A percentile compares a stretch with the other conserved stretches of the same genome.
Conservation (phyloP, 768 basidiomycete species). For the Auriculariales sp. region DNA sequence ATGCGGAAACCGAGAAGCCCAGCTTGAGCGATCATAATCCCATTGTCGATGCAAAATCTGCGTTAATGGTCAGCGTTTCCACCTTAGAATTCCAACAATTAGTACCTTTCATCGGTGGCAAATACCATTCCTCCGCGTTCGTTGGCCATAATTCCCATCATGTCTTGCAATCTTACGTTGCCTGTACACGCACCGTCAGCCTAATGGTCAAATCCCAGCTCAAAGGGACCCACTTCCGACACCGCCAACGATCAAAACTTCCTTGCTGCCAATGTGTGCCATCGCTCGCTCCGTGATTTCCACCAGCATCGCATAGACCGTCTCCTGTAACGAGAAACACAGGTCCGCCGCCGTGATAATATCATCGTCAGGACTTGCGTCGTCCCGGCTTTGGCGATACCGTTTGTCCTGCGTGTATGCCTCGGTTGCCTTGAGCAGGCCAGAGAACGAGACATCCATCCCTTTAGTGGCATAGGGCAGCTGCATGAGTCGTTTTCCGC, state of each 20-base stretch:
- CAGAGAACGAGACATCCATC: conserved; percentile 96
- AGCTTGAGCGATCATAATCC: conserved; percentile 99
- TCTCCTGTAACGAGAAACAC: conserved; percentile 95
- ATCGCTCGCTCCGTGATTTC: conserved; percentile 98
- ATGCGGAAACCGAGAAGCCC: conserved; percentile 84
- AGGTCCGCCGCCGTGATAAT: conserved; percentile 89
- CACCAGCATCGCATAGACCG: conserved; percentile 93
- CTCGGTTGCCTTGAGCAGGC: conserved; percentile 78
- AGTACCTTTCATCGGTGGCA: conserved; percentile 88
- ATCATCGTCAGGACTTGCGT: conserved; percentile 32
- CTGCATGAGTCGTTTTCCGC: conserved; percentile 68
- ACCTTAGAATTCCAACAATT: background rate
- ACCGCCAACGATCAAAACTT: conserved; percentile 94
- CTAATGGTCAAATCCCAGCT: background rate
- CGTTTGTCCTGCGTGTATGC: conserved; percentile 76
- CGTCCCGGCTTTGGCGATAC: conserved; percentile 27
- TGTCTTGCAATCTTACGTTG: conserved; percentile 86
- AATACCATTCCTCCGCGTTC: conserved; percentile 84
- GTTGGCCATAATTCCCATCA: conserved; percentile 96
- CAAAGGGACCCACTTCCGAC: conserved; percentile 75
- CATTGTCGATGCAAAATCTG: conserved; percentile 98
- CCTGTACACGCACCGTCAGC: conserved; percentile 29
- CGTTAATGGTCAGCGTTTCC: background rate
- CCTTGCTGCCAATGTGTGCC: conserved; percentile 94
- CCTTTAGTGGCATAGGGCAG: conserved; percentile 96